A percentile compares a stretch with the other conserved stretches of the same genome.
Evolutionary conservation across 2,329 filamentous ascomycete genomes (phyloP).

Genomic region (Sarocladium oryzae): DNA sequence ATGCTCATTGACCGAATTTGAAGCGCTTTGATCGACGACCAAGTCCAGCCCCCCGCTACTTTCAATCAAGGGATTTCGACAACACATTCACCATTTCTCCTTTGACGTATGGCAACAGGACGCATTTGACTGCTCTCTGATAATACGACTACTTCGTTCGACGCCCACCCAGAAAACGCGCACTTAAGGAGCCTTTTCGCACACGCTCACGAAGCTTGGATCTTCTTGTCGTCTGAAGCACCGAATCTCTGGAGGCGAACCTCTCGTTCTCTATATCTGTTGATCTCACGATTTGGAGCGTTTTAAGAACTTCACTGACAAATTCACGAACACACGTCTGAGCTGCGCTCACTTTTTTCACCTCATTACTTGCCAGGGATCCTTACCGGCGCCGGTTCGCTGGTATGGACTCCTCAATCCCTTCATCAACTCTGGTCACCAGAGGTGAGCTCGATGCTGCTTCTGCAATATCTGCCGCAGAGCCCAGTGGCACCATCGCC

Average conservation of each 20-base stretch:
- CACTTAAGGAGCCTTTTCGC: neutral
- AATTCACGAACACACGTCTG: neutral
- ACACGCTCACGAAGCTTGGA: neutral
- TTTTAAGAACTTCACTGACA: neutral
- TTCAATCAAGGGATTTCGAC: neutral
- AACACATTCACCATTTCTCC: neutral
- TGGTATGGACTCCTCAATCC: slow-evolving; percentile 10
- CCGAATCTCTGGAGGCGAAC: neutral
- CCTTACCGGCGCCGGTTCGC: slow-evolving; percentile 12
- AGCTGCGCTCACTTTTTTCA: neutral
- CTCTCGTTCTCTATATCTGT: neutral
- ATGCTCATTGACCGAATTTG: neutral
- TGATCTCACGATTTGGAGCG: neutral
- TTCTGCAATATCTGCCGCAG: slow-evolving; percentile 22
- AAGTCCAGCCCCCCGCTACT: slow-evolving; percentile 4
- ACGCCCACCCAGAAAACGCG: too few relatives aligned
- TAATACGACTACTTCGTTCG: neutral
- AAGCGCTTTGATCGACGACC: slow-evolving; percentile 4
- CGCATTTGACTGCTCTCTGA: neutral
- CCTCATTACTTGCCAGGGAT: slow-evolving; percentile 5
- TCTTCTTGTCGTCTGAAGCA: neutral
- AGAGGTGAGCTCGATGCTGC: slow-evolving; percentile 21
- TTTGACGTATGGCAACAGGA: neutral
- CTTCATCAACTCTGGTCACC: slow-evolving; percentile 15
- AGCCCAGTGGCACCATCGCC: slow-evolving; percentile 42